phyloP scores from a whole-genome alignment of 805 yeast species.

The Kregervanrija delftensis region DNA sequence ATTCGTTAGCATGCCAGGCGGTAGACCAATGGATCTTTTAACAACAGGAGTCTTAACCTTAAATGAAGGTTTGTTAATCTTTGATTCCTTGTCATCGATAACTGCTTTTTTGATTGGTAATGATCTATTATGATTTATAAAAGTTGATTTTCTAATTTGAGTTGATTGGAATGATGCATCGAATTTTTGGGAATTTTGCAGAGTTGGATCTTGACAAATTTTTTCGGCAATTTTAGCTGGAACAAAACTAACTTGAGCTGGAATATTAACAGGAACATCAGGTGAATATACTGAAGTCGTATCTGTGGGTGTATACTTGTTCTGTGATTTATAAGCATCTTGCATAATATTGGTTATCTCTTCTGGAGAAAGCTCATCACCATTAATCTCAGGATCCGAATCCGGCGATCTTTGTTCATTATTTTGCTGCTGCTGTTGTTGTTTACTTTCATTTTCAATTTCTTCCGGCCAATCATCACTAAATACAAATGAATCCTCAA shows the following conservation, averaged over 20 bases:
- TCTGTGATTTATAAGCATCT: no score
- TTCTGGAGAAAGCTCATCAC: conserved; percentile 15
- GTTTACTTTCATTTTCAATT: not conserved
- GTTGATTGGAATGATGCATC: conserved; percentile 53
- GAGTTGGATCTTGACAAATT: conserved; percentile 38
- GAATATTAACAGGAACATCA: conserved; percentile 10
- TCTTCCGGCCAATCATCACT: conserved; percentile 38
- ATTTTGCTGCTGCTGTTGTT: conserved; percentile 4
- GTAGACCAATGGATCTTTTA: conserved; percentile 21
- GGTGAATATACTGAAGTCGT: not conserved
- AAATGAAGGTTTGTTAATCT: not conserved
- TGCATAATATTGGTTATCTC: no score
- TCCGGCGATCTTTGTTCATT: conserved; percentile 11
- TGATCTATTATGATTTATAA: conserved; percentile 59
- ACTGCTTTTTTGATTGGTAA: conserved; percentile 48
- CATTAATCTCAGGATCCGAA: conserved; percentile 24
- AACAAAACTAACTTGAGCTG: conserved; percentile 37
- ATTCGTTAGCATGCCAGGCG: conserved; percentile 13
- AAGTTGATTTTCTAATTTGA: conserved; percentile 43
- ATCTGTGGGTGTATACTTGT: no score
- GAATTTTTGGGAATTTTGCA: conserved; percentile 35
- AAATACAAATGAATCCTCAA: conserved; percentile 47
- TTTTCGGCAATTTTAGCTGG: conserved; percentile 59
- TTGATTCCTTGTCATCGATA: conserved; percentile 3
- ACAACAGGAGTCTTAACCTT: not conserved